Evolutionary conservation across 768 basidiomycete genomes (phyloP), one percentile per base, ranked within the genome.

Genomic region (Lactifluus piperatus): DNA sequence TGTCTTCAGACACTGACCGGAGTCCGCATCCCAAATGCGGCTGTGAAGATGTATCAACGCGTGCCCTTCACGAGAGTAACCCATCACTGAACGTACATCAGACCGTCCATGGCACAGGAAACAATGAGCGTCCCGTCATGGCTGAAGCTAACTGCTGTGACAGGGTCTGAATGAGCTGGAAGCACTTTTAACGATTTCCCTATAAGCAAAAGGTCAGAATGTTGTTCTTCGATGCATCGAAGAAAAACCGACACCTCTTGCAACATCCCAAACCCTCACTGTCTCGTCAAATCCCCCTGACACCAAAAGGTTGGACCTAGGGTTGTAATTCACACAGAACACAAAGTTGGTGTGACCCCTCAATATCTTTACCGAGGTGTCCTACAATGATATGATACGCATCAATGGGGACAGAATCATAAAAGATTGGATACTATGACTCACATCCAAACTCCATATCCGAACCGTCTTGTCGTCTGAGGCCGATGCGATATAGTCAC

Each of bases 1-100:
- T 2, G 97, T 98, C 72, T 97, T 98, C 51, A 99, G 77, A 72
- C 97, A 99, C 72, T 99, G 97, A 2, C 95, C 97, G 3, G 94
- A 95, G 56, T 94, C 85, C 0, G 91, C 86, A 68, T 99, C 95
- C 97, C 97, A 99, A 59, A 98, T 83, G 57, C 97, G 94, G 69
- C 95, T 99, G 68, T 16, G 41, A 41, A 48, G 49, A 45, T 34
- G 44, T 54, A 60, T 41, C 47, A 49, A 56, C 26, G n/a, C 29
- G 6, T 37, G 3, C 9, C 37, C 24, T 26, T 26, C 13, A 9
- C 14, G 14, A 34, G 50, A 37, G n/a, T 16, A 30, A n/a, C 32
- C 18, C 6, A 39, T 29, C 14, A 24, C 36, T 29, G 11, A 30
- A 34, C 86, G 72, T 64, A 97, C 97, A 98, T 95, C 44, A 98